These are phyloP conservation scores for Cryphonectria parasitica DNA, from an alignment of 2,329 filamentous ascomycete species.

Conservation along the genomic window DNA sequence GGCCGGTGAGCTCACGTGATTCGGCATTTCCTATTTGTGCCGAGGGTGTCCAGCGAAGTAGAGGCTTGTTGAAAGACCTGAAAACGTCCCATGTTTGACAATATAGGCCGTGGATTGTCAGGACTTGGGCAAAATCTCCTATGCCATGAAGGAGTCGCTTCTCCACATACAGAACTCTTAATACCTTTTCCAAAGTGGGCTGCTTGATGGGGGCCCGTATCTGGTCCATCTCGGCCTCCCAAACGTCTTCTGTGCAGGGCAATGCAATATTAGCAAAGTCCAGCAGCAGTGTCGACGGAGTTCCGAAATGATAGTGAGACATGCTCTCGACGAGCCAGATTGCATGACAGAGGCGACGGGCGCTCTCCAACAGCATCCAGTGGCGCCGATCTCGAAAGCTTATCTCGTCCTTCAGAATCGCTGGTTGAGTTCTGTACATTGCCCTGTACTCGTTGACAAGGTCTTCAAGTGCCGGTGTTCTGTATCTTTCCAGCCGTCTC, in stretches of 20 bases:
- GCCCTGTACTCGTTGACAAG: conserved; percentile 10
- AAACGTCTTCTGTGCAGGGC: conserved; percentile 20
- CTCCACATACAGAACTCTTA: conserved; percentile 20
- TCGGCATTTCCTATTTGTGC: conserved; percentile 21
- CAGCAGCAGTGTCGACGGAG: conserved; percentile 9
- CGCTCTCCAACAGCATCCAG: conserved; percentile 13
- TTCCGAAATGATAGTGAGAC: conserved; percentile 18
- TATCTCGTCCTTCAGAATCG: not conserved
- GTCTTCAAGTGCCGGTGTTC: conserved; percentile 5
- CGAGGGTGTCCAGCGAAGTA: conserved; percentile 24
- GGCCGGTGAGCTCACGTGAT: conserved; percentile 13
- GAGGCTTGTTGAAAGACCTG: conserved; percentile 3
- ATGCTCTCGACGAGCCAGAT: conserved; percentile 23
- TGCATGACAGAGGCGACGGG: conserved; percentile 20
- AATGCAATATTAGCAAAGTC: conserved; percentile 16
- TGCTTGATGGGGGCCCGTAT: not conserved
- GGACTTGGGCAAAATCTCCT: conserved; percentile 18
- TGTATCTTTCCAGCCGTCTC: conserved; percentile 16
- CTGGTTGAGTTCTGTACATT: conserved; percentile 9
- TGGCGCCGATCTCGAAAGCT: not conserved
- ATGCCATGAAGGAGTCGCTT: conserved; percentile 18
- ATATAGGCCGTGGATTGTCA: conserved; percentile 17
- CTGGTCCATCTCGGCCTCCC: conserved; percentile 1
- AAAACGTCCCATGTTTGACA: conserved; percentile 25
- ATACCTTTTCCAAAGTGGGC: conserved; percentile 17